Conservation (phyloP, 352 stramenopile genomes). For the Pythium volutum region DNA sequence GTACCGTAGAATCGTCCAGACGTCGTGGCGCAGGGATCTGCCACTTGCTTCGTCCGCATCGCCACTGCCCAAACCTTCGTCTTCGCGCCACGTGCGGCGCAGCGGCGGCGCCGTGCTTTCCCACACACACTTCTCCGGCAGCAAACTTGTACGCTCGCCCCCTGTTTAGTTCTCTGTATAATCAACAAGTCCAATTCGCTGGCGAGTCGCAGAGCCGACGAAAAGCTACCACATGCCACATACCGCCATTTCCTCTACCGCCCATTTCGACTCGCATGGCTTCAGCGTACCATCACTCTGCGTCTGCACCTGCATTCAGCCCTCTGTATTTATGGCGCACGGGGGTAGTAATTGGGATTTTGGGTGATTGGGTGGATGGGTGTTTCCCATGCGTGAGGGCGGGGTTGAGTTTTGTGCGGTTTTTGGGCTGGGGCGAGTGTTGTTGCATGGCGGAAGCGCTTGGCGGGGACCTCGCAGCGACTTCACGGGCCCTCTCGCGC, state of each 20-base stretch:
- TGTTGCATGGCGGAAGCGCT: constrained; percentile 31
- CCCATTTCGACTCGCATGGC: no score
- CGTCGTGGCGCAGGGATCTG: constrained; percentile 40
- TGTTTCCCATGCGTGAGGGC: constrained; percentile 18
- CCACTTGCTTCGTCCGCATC: not conserved
- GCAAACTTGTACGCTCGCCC: constrained; percentile 26
- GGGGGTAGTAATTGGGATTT: not conserved
- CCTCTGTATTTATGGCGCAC: not conserved
- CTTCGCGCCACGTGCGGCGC: constrained; percentile 7
- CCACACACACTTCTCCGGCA: constrained; percentile 31
- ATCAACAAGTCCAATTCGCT: not conserved
- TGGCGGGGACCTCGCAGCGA: constrained; percentile 16
- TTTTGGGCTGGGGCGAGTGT: constrained; percentile 1
- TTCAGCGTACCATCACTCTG: constrained; percentile 19
- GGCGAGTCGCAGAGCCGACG: not conserved
- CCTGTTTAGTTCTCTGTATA: not conserved
- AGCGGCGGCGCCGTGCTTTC: constrained; percentile 24
- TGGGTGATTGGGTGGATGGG: constrained; percentile 22
- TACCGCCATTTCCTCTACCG: not conserved
- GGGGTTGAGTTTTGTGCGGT: constrained; percentile 16
- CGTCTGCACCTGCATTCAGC: no score
- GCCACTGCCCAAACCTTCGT: constrained; percentile 9
- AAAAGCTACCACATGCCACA: not conserved
- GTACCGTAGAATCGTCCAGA: constrained; percentile 80
- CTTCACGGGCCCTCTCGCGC: constrained; percentile 4